Percentiles rank a stretch among this genome's conserved stretches.
These are phyloP conservation scores for Ulmus americana DNA, from an alignment of 331 rosid species.

Conservation along the genomic window DNA sequence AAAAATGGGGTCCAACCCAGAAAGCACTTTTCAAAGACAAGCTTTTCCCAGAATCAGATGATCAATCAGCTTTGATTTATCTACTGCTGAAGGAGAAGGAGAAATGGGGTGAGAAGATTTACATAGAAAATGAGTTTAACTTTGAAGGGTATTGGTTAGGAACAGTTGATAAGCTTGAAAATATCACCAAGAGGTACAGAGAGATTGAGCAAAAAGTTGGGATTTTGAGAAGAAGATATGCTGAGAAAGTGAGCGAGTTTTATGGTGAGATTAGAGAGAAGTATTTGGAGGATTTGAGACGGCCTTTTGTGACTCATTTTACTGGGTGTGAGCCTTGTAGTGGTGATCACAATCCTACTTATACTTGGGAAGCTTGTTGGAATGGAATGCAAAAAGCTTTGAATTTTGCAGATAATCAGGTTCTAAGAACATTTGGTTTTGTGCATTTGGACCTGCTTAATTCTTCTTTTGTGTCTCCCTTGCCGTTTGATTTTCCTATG, in stretches of 20 bases:
- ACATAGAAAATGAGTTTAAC: slow-evolving; percentile 50
- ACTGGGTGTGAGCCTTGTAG: slow-evolving; percentile 85
- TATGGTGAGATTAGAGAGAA: slow-evolving; percentile 50
- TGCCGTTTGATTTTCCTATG: slow-evolving; percentile 57
- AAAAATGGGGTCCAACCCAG: slow-evolving; percentile 51
- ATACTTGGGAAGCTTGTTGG: slow-evolving; percentile 60
- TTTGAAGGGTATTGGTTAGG: slow-evolving; percentile 80
- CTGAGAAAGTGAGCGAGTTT: slow-evolving; percentile 57
- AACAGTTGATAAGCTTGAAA: slow-evolving; percentile 29
- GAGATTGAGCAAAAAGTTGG: slow-evolving; percentile 38
- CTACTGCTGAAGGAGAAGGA: slow-evolving; percentile 40
- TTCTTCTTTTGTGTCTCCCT: slow-evolving; percentile 21
- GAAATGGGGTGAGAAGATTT: slow-evolving; percentile 66
- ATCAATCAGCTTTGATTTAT: slow-evolving; percentile 72
- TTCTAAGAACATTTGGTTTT: slow-evolving; percentile 55
- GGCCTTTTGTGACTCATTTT: slow-evolving; percentile 73
- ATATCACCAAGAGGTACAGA: slow-evolving; percentile 28
- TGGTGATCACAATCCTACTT: slow-evolving; percentile 58
- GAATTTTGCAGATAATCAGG: slow-evolving; percentile 78
- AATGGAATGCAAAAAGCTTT: slow-evolving; percentile 67
- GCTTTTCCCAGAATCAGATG: slow-evolving; percentile 78
- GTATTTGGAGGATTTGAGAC: slow-evolving; percentile 38
- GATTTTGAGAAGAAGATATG: slow-evolving; percentile 57
- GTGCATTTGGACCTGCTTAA: slow-evolving; percentile 36
- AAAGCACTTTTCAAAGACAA: slow-evolving; percentile 61